phyloP scores from a whole-genome alignment of 1,284 basidiomycete species.

The Cerrena zonata region DNA sequence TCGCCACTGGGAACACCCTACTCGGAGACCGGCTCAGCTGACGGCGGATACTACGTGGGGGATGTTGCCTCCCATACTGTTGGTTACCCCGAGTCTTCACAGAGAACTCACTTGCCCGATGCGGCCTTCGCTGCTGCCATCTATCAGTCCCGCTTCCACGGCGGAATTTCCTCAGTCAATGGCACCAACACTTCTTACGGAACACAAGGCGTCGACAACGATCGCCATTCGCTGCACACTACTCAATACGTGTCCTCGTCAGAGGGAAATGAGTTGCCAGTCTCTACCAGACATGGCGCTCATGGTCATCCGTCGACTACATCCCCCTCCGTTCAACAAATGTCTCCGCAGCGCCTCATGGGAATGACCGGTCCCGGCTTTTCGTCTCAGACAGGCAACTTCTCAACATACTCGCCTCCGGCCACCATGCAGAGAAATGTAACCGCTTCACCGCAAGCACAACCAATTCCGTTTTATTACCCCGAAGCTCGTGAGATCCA shows the following conservation, averaged over 20 bases:
- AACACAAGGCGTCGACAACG: not conserved
- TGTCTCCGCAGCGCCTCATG: conserved; percentile 1
- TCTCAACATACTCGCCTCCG: not conserved
- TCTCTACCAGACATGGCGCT: not conserved
- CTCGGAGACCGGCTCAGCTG: conserved; percentile 16
- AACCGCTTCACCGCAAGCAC: not conserved
- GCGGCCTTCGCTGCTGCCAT: conserved; percentile 21
- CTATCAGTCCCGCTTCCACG: conserved; percentile 20
- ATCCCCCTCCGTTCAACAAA: not conserved
- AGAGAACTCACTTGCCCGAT: conserved; percentile 29
- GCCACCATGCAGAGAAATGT: not conserved
- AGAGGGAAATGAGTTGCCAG: not conserved
- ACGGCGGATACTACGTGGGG: conserved; percentile 21
- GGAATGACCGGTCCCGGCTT: conserved; percentile 1
- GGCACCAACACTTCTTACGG: not conserved
- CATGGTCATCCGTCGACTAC: not conserved
- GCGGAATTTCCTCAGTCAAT: conserved; percentile 11
- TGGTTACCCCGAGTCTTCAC: conserved; percentile 31
- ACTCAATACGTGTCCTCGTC: not conserved
- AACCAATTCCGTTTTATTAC: not conserved
- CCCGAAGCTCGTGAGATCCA: not conserved
- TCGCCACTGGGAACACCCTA: conserved; percentile 18
- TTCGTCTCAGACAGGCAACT: not conserved
- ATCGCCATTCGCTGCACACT: not conserved
- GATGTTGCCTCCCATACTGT: conserved; percentile 20